These are phyloP conservation scores for Verticillium nubilum DNA, from an alignment of 2,329 filamentous ascomycete genomes.

Conservation along the genomic window DNA sequence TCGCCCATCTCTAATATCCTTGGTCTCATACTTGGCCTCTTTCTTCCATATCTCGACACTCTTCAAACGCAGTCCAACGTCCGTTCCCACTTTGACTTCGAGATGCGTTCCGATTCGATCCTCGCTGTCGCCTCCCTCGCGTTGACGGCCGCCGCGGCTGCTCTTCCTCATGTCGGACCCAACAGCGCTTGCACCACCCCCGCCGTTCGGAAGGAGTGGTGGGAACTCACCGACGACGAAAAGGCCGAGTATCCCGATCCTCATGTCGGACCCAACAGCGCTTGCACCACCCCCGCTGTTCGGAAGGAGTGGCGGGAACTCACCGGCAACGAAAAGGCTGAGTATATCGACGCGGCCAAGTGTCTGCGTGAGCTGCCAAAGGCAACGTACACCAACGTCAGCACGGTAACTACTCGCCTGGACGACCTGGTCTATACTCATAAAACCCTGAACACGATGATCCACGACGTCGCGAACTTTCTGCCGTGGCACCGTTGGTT, in stretches of 20 bases:
- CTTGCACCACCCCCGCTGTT: constrained; percentile 1
- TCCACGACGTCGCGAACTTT: constrained; percentile 19
- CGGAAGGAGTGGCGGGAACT: constrained; percentile 14
- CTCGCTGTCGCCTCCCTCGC: no score
- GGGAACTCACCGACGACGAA: constrained; percentile 8
- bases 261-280: no score
- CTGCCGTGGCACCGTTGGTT: constrained; percentile 29
- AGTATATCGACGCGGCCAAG: constrained; percentile 12
- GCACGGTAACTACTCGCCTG: constrained; percentile 9
- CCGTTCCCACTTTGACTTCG: no score
- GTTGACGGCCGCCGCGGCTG: no score
- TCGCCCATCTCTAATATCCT: no score
- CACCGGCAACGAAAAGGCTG: constrained; percentile 7
- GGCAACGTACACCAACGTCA: constrained; percentile 5
- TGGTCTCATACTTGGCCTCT: no score
- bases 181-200: not conserved
- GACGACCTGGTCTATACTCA: constrained; percentile 14
- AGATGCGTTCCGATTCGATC: no score
- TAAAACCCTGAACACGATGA: constrained; percentile 6
- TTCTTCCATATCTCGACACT: no score
- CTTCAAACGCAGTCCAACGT: no score
- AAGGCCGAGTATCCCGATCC: constrained; percentile 5
- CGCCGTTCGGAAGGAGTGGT: constrained; percentile 12
- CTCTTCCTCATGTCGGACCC: no score
- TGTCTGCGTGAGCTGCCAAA: constrained; percentile 9